Percentiles rank a stretch among this genome's conserved stretches.
Conservation (phyloP, 352 stramenopile species). For the Hyphochytrium catenoides region DNA sequence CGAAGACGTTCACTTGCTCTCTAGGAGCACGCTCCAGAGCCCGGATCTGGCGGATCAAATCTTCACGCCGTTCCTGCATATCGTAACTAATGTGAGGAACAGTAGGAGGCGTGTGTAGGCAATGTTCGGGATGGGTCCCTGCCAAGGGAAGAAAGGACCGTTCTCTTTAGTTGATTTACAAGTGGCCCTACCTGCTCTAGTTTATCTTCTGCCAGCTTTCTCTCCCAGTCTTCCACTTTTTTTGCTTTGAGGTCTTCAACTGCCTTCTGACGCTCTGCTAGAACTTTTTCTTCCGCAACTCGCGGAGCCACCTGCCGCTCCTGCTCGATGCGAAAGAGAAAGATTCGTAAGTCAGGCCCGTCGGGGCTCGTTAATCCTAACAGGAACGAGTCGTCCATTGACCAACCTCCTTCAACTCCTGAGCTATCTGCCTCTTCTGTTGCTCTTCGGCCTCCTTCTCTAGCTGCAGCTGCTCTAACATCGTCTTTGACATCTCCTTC, state of each 20-base stretch:
- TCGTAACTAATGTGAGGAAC: constrained; percentile 7
- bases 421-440: constrained; percentile 12
- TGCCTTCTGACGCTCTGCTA: constrained; percentile 26
- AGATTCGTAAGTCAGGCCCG: no score
- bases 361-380: no score
- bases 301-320: constrained; percentile 44
- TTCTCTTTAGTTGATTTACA: no score
- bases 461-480: constrained; percentile 27
- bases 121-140: no score
- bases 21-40: constrained; percentile 45
- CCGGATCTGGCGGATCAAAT: constrained; percentile 58
- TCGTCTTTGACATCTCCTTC: constrained; percentile 34
- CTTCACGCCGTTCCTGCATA: constrained; percentile 26
- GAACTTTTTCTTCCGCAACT: constrained; percentile 32
- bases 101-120: no score
- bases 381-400: no score
- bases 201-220: constrained; percentile 27
- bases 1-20: constrained; percentile 55
- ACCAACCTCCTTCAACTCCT: no score
- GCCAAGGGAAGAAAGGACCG: no score
- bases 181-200: no score
- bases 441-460: constrained; percentile 16
- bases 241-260: constrained; percentile 35
- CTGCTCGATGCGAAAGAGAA: constrained; percentile 50
- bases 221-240: constrained; percentile 23